Base-by-base conservation (phyloP, 2,329 filamentous ascomycete genomes). In the Trichoderma cornu-damae region DNA sequence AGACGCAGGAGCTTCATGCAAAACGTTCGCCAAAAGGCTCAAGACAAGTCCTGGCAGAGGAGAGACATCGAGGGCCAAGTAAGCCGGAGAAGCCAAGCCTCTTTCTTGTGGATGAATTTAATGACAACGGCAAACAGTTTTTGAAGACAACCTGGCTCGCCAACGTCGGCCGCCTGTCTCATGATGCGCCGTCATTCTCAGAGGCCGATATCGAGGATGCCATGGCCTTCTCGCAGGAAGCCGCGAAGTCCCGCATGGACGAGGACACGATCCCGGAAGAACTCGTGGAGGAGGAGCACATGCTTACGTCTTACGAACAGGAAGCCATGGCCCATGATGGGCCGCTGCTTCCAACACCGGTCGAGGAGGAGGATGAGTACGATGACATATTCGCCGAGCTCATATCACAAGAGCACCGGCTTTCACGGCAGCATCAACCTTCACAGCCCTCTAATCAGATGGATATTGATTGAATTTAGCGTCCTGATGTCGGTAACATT, bases 1-100 rank as follows among this genome's bases (percentile, higher is more conserved):
- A 75, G 89, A 58, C 77, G 88, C 46, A 80, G 81, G 30, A 74
- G 87, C 57, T 93, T 93, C 64, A 73, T 93, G 59, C 82, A 84
- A 66, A 87, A 79, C 51, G 84, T 88, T 16, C 77, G 82, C 59
- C 79, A 83, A 64, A 78, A 81, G 38, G 74, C 78, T 2, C 82
- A 87, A 40, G 82, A 88, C 26, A 79, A 75, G 64, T 73, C 74
- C 20, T 87, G 84, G 78, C 76, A 81, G 64, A 75, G 79, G 51
- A 75, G 85, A 62, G 83, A 84, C 24, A 83, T 85, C 2, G 84
- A 87, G 64, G 83, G 86, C 63, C 71, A 75, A 63, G 73, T 74
- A 65, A 60, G 65, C 14, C 6, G 3, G 0, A 3, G 37, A 3
- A 32, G 4, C 6, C 3, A 16, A 18, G 9, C 1, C 16, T 28